Percentiles rank a stretch among this genome's conserved stretches.
Conservation (phyloP, 2,329 filamentous ascomycete genomes). For the Claviceps sp. region DNA sequence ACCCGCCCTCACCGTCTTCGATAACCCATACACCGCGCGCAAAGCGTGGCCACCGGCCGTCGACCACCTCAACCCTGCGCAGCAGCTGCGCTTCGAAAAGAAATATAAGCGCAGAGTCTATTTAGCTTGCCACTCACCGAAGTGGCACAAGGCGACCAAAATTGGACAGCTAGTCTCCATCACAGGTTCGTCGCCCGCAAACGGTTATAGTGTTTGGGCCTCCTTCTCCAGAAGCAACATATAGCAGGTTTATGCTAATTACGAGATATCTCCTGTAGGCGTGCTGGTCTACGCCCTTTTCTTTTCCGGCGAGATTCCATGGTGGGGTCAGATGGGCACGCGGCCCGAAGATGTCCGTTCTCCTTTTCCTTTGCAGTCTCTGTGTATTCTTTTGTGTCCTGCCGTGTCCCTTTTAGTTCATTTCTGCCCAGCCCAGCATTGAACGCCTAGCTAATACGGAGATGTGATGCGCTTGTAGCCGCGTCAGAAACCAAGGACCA, state of each 20-base stretch:
- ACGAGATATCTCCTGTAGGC: conserved; percentile 11
- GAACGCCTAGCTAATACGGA: not conserved
- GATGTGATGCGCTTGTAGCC: conserved; percentile 14
- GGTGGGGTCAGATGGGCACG: conserved; percentile 29
- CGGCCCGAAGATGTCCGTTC: conserved; percentile 25
- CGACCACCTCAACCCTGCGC: conserved; percentile 50
- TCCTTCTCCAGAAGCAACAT: not conserved
- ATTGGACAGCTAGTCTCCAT: conserved; percentile 49
- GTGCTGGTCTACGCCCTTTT: conserved; percentile 22
- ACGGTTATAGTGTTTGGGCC: conserved; percentile 28
- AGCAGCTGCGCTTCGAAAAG: conserved; percentile 68
- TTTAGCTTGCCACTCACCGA: conserved; percentile 46
- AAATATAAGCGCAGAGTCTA: conserved; percentile 60
- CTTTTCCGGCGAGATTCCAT: conserved; percentile 31
- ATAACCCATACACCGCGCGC: conserved; percentile 50
- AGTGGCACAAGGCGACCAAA: conserved; percentile 52
- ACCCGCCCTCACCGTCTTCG: conserved; percentile 25
- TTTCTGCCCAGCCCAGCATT: too few relatives aligned
- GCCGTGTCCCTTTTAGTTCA: too few relatives aligned
- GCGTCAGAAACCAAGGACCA: conserved; percentile 20
- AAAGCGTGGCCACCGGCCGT: conserved; percentile 73
- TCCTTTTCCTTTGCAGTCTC: not conserved
- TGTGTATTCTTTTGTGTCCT: not conserved
- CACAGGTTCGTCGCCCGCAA: conserved; percentile 35
- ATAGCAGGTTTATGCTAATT: not conserved